Evolutionary conservation across 768 basidiomycete species (phyloP), one percentile per base, ranked within the genome.

Genomic region (Coprinellus micaceus): DNA sequence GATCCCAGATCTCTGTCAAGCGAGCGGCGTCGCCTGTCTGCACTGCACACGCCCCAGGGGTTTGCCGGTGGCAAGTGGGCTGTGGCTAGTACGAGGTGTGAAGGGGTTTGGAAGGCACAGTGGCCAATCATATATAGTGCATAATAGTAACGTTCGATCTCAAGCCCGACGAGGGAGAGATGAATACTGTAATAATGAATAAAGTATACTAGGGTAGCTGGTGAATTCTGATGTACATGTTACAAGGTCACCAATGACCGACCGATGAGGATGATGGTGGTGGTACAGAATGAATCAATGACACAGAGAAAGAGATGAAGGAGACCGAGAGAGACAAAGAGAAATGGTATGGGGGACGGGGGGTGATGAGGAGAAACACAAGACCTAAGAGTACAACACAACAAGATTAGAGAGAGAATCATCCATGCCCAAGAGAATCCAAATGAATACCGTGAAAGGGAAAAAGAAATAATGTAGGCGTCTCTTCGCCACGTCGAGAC

Each of bases 391-490:
- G 15, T 49, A 39, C 12, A 33, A 28, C 41, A 29, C 36, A 25
- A 49, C n/a, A 48, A 24, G 25, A 26, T 40, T 30, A 54, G 25
- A 54, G 26, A 54, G 28, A 45, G 30, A 44, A 40, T 28, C n/a
- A 45, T 45, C 13, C 4, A 28, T 46, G 21, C 53, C 2, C 58
- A 51, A n/a, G 15, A 40, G 30, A 51, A 55, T 24, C 25, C 43
- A 49, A 53, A 52, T 52, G 36, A n/a, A n/a, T n/a, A n/a, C n/a
- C n/a, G n/a, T n/a, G n/a, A n/a, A n/a, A n/a, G n/a, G n/a, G n/a
- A 53, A 15, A 39, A 28, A 22, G 52, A 56, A 22, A 40, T 56
- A 25, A 52, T 22, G 30, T 26, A 56, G 53, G 55, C 10, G 36
- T 37, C 17, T 9, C 36, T 37, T 53, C n/a, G n/a, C n/a, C n/a